Conservation (phyloP, 805 yeast species). For the Barnettozyma botsteinii region DNA sequence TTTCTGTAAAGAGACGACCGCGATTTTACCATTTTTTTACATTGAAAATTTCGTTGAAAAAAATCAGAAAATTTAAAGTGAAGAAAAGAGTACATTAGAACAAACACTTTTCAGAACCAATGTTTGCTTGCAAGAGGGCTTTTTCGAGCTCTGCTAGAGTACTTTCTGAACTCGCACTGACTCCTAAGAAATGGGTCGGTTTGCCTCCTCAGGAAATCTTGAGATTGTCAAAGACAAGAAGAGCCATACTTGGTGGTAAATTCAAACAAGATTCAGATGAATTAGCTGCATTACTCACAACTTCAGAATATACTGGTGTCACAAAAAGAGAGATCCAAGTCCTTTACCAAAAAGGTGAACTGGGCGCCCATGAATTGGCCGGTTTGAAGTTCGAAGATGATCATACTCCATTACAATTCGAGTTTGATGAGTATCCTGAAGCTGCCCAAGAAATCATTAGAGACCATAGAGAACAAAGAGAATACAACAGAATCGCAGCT, state of each 20-base stretch:
- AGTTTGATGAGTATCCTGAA: constrained; percentile 61
- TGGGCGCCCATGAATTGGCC: constrained; percentile 35
- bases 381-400: constrained; percentile 31
- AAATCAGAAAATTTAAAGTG: not conserved
- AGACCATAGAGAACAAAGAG: constrained; percentile 69
- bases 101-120: not conserved
- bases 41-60: not conserved
- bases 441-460: constrained; percentile 66
- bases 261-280: constrained; percentile 48
- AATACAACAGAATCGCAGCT: constrained; percentile 78
- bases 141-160: constrained; percentile 12
- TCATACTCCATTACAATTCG: constrained; percentile 37
- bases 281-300: constrained; percentile 48
- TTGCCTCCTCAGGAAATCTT: constrained; percentile 59
- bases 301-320: constrained; percentile 39
- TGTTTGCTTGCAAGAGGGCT: constrained; percentile 12
- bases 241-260: constrained; percentile 44
- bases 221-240: constrained; percentile 55
- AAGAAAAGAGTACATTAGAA: not conserved
- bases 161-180: constrained; percentile 35
- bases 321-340: constrained; percentile 28
- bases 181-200: constrained; percentile 68
- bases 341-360: constrained; percentile 37
- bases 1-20: not conserved
- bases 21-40: not conserved